Evolutionary conservation across 1,139 yeast species (phyloP), one percentile per base, ranked within the genome.

Genomic region (Hemisphaericaspora subhashii): DNA sequence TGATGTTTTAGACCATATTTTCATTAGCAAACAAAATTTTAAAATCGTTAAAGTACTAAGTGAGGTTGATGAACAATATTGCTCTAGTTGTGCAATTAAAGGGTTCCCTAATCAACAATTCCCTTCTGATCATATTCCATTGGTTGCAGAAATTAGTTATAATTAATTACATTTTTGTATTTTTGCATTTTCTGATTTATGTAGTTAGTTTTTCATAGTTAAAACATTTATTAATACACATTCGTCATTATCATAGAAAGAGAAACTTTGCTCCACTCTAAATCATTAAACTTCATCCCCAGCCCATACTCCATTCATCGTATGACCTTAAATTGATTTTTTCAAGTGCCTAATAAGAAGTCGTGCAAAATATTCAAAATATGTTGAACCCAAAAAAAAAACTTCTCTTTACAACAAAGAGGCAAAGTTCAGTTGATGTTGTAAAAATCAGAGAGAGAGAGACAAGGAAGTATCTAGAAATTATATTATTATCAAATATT

Each of bases 1-100:
- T 34, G 78, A 74, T 10, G 69, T 77, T 2, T 74, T 79, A 37
- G 84, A 79, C 50, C 81, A 79, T 51, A 72, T 79, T n/a, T 78
- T 82, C 80, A 74, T 64, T 46, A 73, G 73, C 41, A 60, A 61
- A 13, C 55, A 61, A 47, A 48, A 46, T 22, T 51, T 57, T 30
- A 38, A 42, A 18, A 51, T 53, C 2, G 33, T 40, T n/a, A 43
- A 44, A 29, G 41, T 59, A 13, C 42, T 59, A 15, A 52, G 62
- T 18, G 57, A 48, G 20, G 64, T 59, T 16, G 54, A 56, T 37
- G 37, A 40, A n/a, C 30, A 35, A 3, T 59, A 58, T 37, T 46
- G 46, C 21, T 23, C 41, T 10, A 42, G 43, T 28, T 35, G 38
- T n/a, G 33, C 43, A 11, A 47, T 54, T 3, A 38, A 42, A 10